Conservation (phyloP, 1,284 basidiomycete species). For the Heterobasidion occidentale region DNA sequence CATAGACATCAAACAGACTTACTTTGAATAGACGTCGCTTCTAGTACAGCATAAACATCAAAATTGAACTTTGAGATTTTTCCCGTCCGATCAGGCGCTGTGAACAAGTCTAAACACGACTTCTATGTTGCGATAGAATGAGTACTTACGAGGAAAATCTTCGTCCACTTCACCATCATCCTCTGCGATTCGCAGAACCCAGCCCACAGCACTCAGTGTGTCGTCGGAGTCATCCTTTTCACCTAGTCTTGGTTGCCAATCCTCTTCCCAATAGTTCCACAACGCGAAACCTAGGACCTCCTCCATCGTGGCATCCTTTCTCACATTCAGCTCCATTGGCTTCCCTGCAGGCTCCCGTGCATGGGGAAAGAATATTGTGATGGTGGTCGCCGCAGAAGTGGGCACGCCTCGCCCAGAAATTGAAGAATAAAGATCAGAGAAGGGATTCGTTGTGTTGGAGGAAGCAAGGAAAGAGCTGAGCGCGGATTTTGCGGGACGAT, state of each 20-base stretch:
- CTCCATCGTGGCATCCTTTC: constrained; percentile 88
- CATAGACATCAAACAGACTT: constrained; percentile 12
- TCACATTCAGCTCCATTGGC: constrained; percentile 60
- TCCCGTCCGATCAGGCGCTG: constrained; percentile 85
- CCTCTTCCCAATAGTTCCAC: constrained; percentile 88
- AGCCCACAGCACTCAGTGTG: constrained; percentile 72
- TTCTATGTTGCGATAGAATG: neutral
- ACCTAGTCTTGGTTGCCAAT: constrained; percentile 71
- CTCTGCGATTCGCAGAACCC: constrained; percentile 94
- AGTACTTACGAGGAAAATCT: constrained; percentile 82
- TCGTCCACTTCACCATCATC: constrained; percentile 98
- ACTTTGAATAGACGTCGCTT: constrained; percentile 75
- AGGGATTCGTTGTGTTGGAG: constrained; percentile 67
- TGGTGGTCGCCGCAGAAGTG: constrained; percentile 53
- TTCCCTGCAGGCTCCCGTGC: constrained; percentile 55
- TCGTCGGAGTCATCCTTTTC: constrained; percentile 55
- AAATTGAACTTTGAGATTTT: constrained; percentile 87
- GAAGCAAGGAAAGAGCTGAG: constrained; percentile 59
- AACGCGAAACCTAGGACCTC: constrained; percentile 93
- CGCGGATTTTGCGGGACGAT: constrained; percentile 41
- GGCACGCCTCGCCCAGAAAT: constrained; percentile 68
- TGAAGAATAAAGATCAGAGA: constrained; percentile 73
- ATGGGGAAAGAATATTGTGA: constrained; percentile 87
- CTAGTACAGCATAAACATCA: constrained; percentile 84
- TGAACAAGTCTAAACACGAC: constrained; percentile 4